These are phyloP conservation scores for Saturnispora dispora DNA, from an alignment of 805 yeast genomes.

Conservation along the genomic window DNA sequence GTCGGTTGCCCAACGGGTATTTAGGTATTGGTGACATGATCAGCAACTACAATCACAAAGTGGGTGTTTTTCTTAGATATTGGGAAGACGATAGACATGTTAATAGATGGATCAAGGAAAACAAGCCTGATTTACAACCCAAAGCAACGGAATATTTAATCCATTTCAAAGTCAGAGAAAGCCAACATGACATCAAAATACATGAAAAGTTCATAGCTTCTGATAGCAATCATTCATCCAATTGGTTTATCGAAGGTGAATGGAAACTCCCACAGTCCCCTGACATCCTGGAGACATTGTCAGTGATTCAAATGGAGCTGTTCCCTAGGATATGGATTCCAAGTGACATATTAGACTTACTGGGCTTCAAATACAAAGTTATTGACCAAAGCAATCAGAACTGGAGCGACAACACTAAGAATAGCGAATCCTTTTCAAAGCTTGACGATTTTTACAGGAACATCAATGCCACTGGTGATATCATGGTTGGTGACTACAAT, in stretches of 20 bases:
- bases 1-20: constrained; percentile 16
- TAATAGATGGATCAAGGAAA: constrained; percentile 13
- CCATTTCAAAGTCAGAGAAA: constrained; percentile 27
- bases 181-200: constrained; percentile 7
- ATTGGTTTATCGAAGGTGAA: constrained; percentile 2
- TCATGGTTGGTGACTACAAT: neutral
- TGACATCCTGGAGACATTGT: constrained; percentile 14
- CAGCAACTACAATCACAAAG: constrained; percentile 23
- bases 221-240: neutral
- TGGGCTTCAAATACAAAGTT: constrained; percentile 19
- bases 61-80: constrained; percentile 26
- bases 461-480: constrained; percentile 13
- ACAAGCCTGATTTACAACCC: constrained; percentile 12
- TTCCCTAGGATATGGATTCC: constrained; percentile 29
- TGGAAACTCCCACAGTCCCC: constrained; percentile 11
- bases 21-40: constrained; percentile 23
- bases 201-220: neutral
- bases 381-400: constrained; percentile 20
- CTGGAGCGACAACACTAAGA: constrained; percentile 13
- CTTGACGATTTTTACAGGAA: constrained; percentile 17
- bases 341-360: constrained; percentile 20
- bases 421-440: constrained; percentile 1
- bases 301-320: constrained; percentile 22
- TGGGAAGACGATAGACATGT: constrained; percentile 27
- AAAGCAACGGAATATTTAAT: constrained; percentile 20